These are phyloP conservation scores for Apiotrichum siamense DNA, from an alignment of 1,284 basidiomycete species.

Conservation along the genomic window DNA sequence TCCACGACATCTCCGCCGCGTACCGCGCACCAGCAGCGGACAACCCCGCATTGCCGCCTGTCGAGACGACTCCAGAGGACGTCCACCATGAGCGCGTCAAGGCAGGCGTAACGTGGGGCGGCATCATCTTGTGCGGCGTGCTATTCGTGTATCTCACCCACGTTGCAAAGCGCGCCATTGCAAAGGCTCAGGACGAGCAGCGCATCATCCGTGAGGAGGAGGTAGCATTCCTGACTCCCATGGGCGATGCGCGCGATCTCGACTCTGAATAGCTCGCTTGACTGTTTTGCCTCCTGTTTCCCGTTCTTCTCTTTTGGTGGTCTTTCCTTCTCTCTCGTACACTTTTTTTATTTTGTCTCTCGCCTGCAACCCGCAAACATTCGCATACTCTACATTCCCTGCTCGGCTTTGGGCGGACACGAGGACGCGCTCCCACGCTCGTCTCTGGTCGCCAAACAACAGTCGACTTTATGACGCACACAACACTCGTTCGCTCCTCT, in stretches of 20 bases:
- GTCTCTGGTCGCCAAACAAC: no score
- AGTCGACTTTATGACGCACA: no score
- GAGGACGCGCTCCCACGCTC: no score
- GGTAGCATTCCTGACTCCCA: constrained; percentile 14
- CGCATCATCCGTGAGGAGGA: constrained; percentile 13
- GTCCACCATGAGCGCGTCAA: constrained; percentile 26
- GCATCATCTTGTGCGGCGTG: constrained; percentile 45
- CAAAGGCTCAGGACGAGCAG: constrained; percentile 32
- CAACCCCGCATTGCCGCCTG: not conserved
- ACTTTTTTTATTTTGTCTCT: not conserved
- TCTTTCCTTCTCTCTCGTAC: not conserved
- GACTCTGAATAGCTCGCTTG: not conserved
- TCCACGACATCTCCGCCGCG: constrained; percentile 33
- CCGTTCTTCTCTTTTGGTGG: not conserved
- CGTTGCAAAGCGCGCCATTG: constrained; percentile 47
- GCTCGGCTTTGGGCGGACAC: no score
- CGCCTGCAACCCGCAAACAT: not conserved
- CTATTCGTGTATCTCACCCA: constrained; percentile 51
- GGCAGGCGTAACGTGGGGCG: constrained; percentile 35
- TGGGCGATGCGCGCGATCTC: constrained; percentile 6
- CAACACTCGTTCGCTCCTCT: not conserved
- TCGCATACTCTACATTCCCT: not conserved
- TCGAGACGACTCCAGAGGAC: constrained; percentile 4
- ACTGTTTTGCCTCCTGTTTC: no score
- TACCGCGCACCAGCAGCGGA: not conserved